Conservation (phyloP, 352 stramenopile genomes). For the Pythium graminicola region DNA sequence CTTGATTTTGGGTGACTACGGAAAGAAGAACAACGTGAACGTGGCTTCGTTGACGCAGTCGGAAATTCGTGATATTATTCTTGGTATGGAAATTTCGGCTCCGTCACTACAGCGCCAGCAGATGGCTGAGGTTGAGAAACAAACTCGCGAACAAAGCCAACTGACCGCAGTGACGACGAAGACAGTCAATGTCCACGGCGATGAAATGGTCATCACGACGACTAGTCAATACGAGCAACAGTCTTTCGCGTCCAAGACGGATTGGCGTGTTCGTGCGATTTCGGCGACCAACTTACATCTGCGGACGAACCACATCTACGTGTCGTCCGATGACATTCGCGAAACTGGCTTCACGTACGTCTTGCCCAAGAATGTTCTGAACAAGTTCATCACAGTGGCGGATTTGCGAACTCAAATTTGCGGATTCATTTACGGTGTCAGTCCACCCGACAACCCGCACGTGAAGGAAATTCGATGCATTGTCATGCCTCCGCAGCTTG, state of each 20-base stretch:
- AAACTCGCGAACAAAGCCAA: slow-evolving; percentile 97
- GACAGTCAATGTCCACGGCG: slow-evolving; percentile 98
- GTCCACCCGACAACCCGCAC: slow-evolving; percentile 96
- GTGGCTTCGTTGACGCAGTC: slow-evolving; percentile 98
- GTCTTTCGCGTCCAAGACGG: slow-evolving; percentile 98
- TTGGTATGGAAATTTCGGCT: slow-evolving; percentile 99
- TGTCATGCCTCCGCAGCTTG: slow-evolving; percentile 98
- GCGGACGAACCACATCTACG: slow-evolving; percentile 99
- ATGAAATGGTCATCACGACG: slow-evolving; percentile 99
- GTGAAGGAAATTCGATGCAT: slow-evolving; percentile 99
- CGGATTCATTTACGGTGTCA: slow-evolving; percentile 98
- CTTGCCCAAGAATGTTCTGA: slow-evolving; percentile 99
- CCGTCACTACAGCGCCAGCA: slow-evolving; percentile 99
- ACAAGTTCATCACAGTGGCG: slow-evolving; percentile 98
- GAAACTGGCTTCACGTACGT: slow-evolving; percentile 99
- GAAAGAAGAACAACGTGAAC: slow-evolving; percentile 99
- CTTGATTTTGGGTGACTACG: slow-evolving; percentile 99
- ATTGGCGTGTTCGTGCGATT: slow-evolving; percentile 99
- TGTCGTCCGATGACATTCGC: slow-evolving; percentile 97
- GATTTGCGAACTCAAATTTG: slow-evolving; percentile 98
- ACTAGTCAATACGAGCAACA: slow-evolving; percentile 99
- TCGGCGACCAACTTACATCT: slow-evolving; percentile 98
- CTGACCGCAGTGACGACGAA: slow-evolving; percentile 98
- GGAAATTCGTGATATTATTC: slow-evolving; percentile 99
- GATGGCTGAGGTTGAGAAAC: slow-evolving; percentile 99